These are phyloP conservation scores for Lagenaria siceraria DNA, from an alignment of 306 rosid species.

Conservation along the genomic window DNA sequence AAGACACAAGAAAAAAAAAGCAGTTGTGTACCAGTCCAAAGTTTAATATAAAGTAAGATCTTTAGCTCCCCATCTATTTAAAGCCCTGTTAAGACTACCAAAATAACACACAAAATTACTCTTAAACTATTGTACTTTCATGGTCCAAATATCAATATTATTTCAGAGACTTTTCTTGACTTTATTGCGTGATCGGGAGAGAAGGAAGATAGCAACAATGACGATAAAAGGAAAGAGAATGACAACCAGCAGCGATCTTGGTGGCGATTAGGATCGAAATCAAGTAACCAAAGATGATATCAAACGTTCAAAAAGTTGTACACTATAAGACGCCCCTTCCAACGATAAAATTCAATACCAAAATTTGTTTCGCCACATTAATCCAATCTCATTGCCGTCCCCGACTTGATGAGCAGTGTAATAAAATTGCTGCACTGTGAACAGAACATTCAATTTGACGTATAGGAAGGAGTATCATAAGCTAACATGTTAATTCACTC, in stretches of 20 bases:
- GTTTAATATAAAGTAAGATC: not conserved
- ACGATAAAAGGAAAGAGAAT: not conserved
- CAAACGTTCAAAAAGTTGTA: not conserved
- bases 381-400: not conserved
- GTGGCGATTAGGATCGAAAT: not conserved
- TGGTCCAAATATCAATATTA: not conserved
- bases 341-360: not conserved
- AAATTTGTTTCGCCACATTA: not conserved
- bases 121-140: not conserved
- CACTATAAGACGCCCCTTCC: not conserved
- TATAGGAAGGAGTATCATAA: not conserved
- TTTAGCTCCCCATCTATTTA: not conserved
- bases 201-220: not conserved
- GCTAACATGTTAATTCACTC: conserved; percentile 5
- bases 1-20: not conserved
- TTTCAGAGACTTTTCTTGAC: not conserved
- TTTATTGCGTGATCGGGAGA: not conserved
- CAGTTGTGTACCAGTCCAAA: not conserved
- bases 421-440: conserved; percentile 7
- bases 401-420: conserved; percentile 7
- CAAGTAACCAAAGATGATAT: not conserved
- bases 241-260: not conserved
- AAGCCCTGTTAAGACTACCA: not conserved
- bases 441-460: conserved; percentile 2
- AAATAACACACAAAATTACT: not conserved